These are phyloP conservation scores for Pestalotiopsis sp. DNA, from an alignment of 2,329 filamentous ascomycete species.

Conservation along the genomic window DNA sequence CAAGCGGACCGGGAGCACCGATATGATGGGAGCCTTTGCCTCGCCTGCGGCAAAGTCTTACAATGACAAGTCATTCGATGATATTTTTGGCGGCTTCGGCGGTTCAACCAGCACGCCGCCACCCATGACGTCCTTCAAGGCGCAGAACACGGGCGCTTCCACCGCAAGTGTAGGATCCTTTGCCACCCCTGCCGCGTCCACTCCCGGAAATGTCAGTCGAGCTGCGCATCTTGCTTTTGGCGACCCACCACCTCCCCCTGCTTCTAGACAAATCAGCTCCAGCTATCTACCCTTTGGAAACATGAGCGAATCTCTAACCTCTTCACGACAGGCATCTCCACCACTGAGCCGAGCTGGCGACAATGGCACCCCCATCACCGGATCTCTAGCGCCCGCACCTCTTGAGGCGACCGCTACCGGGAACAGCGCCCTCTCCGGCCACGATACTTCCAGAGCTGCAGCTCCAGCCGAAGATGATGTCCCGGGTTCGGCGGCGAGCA, in stretches of 20 bases:
- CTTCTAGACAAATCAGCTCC: slow-evolving; percentile 77
- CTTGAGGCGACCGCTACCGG: slow-evolving; percentile 39
- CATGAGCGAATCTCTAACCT: slow-evolving; percentile 69
- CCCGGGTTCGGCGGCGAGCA: slow-evolving; percentile 25
- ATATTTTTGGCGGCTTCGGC: slow-evolving; percentile 75
- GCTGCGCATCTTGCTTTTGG: slow-evolving; percentile 56
- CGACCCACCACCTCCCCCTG: slow-evolving; percentile 67
- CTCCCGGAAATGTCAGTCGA: slow-evolving; percentile 62
- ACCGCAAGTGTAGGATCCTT: slow-evolving; percentile 53
- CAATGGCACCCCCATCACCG: slow-evolving; percentile 25
- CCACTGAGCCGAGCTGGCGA: slow-evolving; percentile 64
- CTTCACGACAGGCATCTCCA: slow-evolving; percentile 77
- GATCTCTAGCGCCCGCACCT: slow-evolving; percentile 33
- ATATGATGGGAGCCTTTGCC: slow-evolving; percentile 57
- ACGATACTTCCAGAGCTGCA: slow-evolving; percentile 32
- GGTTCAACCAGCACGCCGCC: slow-evolving; percentile 44
- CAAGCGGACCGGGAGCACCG: slow-evolving; percentile 65
- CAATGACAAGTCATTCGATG: slow-evolving; percentile 76
- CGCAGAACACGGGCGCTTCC: slow-evolving; percentile 60
- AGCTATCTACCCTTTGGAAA: slow-evolving; percentile 72
- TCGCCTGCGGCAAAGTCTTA: slow-evolving; percentile 44
- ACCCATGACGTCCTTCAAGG: slow-evolving; percentile 62
- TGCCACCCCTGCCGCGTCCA: slow-evolving; percentile 57
- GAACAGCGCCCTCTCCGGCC: slow-evolving; percentile 34
- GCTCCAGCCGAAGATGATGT: slow-evolving; percentile 25